These are phyloP conservation scores for Alternaria sp. DNA, from an alignment of 2,329 filamentous ascomycete genomes.

Conservation along the genomic window DNA sequence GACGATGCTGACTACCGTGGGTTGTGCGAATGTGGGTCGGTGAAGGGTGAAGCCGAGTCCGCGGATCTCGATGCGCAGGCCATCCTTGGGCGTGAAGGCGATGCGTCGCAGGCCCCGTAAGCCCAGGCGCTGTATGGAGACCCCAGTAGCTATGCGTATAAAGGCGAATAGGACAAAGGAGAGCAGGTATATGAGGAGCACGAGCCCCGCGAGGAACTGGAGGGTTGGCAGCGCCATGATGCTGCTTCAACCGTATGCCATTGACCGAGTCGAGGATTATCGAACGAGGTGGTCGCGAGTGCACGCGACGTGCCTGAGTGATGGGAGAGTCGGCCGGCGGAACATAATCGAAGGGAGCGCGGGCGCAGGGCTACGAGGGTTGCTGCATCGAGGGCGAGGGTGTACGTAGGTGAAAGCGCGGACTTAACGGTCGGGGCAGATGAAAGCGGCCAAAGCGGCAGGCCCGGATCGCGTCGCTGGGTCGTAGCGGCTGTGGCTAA, in stretches of 20 bases:
- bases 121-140: slow-evolving; percentile 94
- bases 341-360: slow-evolving; percentile 39
- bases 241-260: slow-evolving; percentile 32
- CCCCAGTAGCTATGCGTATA: slow-evolving; percentile 86
- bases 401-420: slow-evolving; percentile 8
- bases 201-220: slow-evolving; percentile 81
- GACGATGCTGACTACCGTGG: slow-evolving; percentile 93
- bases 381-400: slow-evolving; percentile 22
- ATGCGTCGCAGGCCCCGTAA: slow-evolving; percentile 91
- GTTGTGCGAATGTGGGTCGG: slow-evolving; percentile 93
- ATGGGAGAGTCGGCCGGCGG: slow-evolving; percentile 23
- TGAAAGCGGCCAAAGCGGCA: slow-evolving; percentile 19
- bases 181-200: slow-evolving; percentile 85
- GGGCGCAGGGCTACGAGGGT: slow-evolving; percentile 21
- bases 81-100: slow-evolving; percentile 87
- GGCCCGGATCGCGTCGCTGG: slow-evolving; percentile 14
- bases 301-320: slow-evolving; percentile 38
- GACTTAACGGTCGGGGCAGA: slow-evolving; percentile 14
- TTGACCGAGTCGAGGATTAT: slow-evolving; percentile 27
- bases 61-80: slow-evolving; percentile 85
- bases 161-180: slow-evolving; percentile 95
- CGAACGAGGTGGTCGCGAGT: slow-evolving; percentile 20
- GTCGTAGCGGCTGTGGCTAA: background rate
- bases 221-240: slow-evolving; percentile 55
- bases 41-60: slow-evolving; percentile 88